Evolutionary conservation across 306 rosid genomes (phyloP).

Genomic region (Vigna angularis): DNA sequence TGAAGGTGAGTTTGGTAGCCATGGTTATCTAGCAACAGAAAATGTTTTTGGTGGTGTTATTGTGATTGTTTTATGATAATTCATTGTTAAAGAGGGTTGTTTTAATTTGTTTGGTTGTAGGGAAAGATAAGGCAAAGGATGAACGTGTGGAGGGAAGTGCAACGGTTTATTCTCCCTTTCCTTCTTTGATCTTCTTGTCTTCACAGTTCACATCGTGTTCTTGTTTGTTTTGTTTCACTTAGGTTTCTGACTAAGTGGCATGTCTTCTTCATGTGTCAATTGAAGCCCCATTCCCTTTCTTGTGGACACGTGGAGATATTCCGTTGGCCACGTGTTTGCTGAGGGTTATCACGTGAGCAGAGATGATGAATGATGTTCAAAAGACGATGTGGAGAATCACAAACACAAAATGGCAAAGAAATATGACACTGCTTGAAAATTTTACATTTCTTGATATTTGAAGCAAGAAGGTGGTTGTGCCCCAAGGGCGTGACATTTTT

Average conservation of each 20-base stretch:
- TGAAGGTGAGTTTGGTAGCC: slow-evolving; percentile 73
- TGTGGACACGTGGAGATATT: slow-evolving; percentile 9
- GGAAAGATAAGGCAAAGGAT: slow-evolving; percentile 62
- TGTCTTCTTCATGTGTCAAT: not conserved
- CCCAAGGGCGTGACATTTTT: too few species aligned
- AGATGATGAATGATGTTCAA: not conserved
- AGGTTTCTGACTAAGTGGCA: slow-evolving; percentile 37
- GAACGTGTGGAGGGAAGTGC: slow-evolving; percentile 67
- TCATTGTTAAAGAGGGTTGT: not conserved
- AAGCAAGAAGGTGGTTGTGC: too few species aligned
- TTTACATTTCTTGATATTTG: too few species aligned
- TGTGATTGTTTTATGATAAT: not conserved
- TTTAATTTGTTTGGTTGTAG: slow-evolving; percentile 47
- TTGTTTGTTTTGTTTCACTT: slow-evolving; percentile 25
- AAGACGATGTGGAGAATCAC: not conserved
- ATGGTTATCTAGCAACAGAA: slow-evolving; percentile 37
- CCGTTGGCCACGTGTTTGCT: not conserved
- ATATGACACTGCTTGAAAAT: too few species aligned
- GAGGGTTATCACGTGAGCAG: slow-evolving; percentile 13
- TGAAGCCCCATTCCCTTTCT: not conserved
- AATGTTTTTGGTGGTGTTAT: not conserved
- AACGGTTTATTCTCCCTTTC: slow-evolving; percentile 34
- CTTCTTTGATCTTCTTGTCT: not conserved
- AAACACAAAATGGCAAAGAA: too few species aligned
- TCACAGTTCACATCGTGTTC: too few species aligned